Base-by-base conservation (phyloP, 2,329 filamentous ascomycete species). In the Trichoderma koningii region DNA sequence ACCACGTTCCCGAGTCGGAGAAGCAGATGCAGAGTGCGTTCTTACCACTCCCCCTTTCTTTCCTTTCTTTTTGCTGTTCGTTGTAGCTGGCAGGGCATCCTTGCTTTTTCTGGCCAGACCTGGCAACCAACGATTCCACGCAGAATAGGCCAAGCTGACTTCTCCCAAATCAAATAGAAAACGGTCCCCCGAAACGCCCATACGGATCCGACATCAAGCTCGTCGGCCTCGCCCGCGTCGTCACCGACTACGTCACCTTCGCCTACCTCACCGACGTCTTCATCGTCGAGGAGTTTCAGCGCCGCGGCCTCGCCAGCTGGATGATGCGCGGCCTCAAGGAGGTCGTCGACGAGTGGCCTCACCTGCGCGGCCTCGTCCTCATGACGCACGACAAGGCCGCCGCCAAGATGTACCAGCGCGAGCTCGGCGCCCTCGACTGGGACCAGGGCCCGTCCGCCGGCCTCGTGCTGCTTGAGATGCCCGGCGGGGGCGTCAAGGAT, bases 201-300 rank as follows among this genome's bases (percentile, higher is more conserved):
- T 68, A 71, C 55, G 74, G 76, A 38, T 71, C 74, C 23, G 68
- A 71, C 14, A 71, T 76, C 48, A 71, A 72, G 28, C 75, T 81
- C 71, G 75, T 78, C 60, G 79, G 79, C 64, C 75, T 81, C 63
- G 75, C 77, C 53, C 77, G 89, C 41, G 74, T 90, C n/a, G 78
- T 92, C 59, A 92, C 89, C 9, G 90, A 92, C 75, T 83, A 85
- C 70, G 82, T 86, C 53, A 89, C 88, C 0, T 86, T 91, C 69
- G 87, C 84, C 41, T 92, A 90, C 66, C 76, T 81, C 62, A 89
- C 88, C 28, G 89, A 91, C 71, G 85, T 91, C 21, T 91, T 89
- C 73, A 79, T 91, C 23, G 73, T 85, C 3, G 79, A 83, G 0
- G 80, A 82, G 45, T 84, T 86, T 70, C 87, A 89, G 71, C 82